Evolutionary conservation across 2,329 filamentous ascomycete species (phyloP), one percentile per base, ranked within the genome.

Genomic region (Ophiostoma sp.): DNA sequence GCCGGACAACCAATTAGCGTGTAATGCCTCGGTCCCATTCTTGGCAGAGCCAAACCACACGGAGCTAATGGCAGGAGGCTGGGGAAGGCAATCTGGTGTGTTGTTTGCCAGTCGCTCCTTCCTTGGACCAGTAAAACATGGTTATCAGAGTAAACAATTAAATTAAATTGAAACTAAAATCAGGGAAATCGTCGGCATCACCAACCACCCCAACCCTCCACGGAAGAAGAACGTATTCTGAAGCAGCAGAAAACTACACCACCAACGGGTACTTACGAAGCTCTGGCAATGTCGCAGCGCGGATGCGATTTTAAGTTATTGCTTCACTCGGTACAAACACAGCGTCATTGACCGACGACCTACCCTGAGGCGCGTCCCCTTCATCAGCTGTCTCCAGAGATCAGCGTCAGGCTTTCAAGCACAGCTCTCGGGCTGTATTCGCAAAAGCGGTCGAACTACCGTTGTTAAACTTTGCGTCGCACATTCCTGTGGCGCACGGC

Each of bases 1-100:
- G 47, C 70, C 66, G 66, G 70, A 64, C 70, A 72, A 72, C 70
- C 69, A 72, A 68, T 69, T 62, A 64, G 55, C 67, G 69, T 58
- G 27, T 40, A 52, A 47, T 65, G 66, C 69, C 67, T 70, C 67
- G 69, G 67, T 40, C 66, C 55, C 64, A 55, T 47, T 18, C 49
- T 55, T 55, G n/a, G 4, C 27, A 18, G 49, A 7, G 49, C 47
- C 16, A 49, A n/a, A n/a, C 5, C 18, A 49, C 49, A 18, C 49
- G 49, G 12, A 55, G n/a, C 49, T 55, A 55, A 18, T 55, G n/a
- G 49, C 58, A 36, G 40, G 66, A 36, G 47, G 49, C 64, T 55
- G 55, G 60, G 60, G 40, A 63, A 63, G 55, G 49, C 49, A n/a
- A 55, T 18, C 4, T n/a, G 9, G 18, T 55, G n/a, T 55, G 49